These are phyloP conservation scores for Apiospora sp. DNA, from an alignment of 2,329 filamentous ascomycete genomes.

Conservation along the genomic window DNA sequence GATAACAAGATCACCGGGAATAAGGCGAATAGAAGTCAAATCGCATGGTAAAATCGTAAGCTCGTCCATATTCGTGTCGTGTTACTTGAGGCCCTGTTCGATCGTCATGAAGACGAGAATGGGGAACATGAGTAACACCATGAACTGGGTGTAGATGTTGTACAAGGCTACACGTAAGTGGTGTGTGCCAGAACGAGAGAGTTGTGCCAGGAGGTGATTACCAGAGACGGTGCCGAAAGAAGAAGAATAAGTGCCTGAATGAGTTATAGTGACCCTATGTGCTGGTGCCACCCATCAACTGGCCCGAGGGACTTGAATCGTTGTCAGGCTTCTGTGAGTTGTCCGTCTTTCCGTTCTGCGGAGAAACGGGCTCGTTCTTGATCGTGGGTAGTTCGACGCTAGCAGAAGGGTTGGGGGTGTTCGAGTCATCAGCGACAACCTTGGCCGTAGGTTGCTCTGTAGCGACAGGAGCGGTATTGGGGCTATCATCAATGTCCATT, in stretches of 20 bases:
- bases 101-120: not conserved
- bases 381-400: no score
- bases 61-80: not conserved
- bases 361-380: not conserved
- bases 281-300: not conserved
- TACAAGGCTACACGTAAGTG: not conserved
- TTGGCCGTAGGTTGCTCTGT: no score
- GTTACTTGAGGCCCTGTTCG: not conserved
- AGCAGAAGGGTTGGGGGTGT: no score
- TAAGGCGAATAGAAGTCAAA: not conserved
- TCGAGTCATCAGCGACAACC: no score
- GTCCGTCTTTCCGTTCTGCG: not conserved
- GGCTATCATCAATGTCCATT: no score
- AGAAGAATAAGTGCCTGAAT: not conserved
- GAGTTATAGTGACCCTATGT: not conserved
- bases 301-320: not conserved
- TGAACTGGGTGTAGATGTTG: not conserved
- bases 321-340: not conserved
- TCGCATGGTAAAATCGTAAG: not conserved
- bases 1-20: no score
- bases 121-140: not conserved
- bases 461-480: no score
- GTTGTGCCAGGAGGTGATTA: not conserved
- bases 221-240: not conserved
- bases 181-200: not conserved